These are phyloP conservation scores for Candida adriatica DNA, from an alignment of 805 yeast species.

Conservation along the genomic window DNA sequence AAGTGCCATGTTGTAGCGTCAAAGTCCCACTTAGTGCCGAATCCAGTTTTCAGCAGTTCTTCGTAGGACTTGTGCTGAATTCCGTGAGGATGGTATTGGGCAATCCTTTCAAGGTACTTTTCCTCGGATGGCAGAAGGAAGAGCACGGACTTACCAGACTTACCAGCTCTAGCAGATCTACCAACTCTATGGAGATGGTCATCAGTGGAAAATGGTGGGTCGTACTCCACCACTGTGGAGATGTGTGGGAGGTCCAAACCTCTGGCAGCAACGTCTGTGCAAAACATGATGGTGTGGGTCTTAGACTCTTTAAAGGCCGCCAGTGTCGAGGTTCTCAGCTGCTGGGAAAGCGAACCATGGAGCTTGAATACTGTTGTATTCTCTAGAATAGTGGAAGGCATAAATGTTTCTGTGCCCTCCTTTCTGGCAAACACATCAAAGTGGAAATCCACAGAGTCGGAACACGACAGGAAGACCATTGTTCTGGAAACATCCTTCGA, in stretches of 20 bases:
- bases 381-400: slow-evolving; percentile 31
- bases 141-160: slow-evolving; percentile 66
- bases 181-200: slow-evolving; percentile 97
- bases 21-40: slow-evolving; percentile 69
- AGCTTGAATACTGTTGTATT: slow-evolving; percentile 52
- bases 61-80: slow-evolving; percentile 45
- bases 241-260: slow-evolving; percentile 90
- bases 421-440: slow-evolving; percentile 61
- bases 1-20: slow-evolving; percentile 97
- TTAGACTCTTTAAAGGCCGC: slow-evolving; percentile 34
- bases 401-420: slow-evolving; percentile 28
- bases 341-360: slow-evolving; percentile 90
- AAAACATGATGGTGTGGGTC: slow-evolving; percentile 61
- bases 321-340: slow-evolving; percentile 66
- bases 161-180: slow-evolving; percentile 97
- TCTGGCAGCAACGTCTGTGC: slow-evolving; percentile 97
- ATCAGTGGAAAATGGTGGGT: slow-evolving; percentile 90
- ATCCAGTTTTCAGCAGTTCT: slow-evolving; percentile 32
- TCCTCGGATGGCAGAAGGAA: slow-evolving; percentile 93
- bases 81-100: slow-evolving; percentile 49
- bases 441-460: slow-evolving; percentile 96
- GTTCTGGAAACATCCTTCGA: slow-evolving; percentile 39
- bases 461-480: slow-evolving; percentile 85
- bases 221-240: slow-evolving; percentile 82
- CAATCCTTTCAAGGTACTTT: slow-evolving; percentile 61